phyloP scores from a whole-genome alignment of 768 basidiomycete genomes.

The Daedaleopsis nitida region DNA sequence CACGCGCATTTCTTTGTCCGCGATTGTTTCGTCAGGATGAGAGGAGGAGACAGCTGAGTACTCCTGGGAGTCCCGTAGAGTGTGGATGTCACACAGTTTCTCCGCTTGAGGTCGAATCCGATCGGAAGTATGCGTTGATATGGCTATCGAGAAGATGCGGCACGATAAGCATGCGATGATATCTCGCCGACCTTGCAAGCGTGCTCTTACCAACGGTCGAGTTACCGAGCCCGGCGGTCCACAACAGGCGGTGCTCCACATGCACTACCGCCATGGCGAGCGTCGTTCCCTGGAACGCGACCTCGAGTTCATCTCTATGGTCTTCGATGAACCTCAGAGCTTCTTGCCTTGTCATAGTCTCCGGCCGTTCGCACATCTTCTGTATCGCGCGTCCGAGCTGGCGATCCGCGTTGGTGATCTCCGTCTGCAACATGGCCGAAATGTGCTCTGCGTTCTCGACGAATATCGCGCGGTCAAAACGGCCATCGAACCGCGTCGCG shows the following conservation, averaged over 20 bases:
- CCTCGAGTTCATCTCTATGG: neutral
- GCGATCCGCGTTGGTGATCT: neutral
- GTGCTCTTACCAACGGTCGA: neutral
- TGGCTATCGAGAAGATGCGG: neutral
- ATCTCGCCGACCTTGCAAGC: too few species aligned
- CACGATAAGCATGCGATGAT: neutral
- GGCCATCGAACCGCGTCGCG: neutral
- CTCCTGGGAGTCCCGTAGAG: too few species aligned
- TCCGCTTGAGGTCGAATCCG: too few species aligned
- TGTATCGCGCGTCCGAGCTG: neutral
- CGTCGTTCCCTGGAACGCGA: neutral
- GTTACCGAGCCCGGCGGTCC: conserved; percentile 1
- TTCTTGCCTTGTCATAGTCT: neutral
- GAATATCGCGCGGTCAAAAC: neutral
- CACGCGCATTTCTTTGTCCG: neutral
- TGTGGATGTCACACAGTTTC: too few species aligned
- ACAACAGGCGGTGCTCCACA: conserved; percentile 3
- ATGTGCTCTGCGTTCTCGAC: neutral
- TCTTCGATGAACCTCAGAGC: neutral
- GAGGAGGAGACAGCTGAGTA: too few species aligned
- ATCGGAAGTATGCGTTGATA: too few species aligned
- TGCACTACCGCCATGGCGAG: neutral
- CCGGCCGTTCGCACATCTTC: neutral
- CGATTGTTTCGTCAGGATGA: too few species aligned
- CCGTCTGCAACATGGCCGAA: neutral